These are phyloP conservation scores for Parafenestella ontariensis DNA, from an alignment of 2,329 filamentous ascomycete species.

Conservation along the genomic window DNA sequence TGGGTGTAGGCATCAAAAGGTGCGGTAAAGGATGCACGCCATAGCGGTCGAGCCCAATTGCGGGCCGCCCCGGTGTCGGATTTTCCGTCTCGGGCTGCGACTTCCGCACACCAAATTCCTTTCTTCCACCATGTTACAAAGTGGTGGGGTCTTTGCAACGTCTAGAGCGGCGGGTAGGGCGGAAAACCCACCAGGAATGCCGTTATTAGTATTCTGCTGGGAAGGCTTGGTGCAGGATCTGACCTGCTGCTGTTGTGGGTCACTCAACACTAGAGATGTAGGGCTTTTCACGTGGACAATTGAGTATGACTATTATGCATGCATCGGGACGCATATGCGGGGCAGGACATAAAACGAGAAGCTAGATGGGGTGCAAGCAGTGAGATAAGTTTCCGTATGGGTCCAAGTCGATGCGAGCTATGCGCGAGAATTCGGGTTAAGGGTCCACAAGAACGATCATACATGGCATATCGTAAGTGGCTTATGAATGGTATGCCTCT, in stretches of 20 bases:
- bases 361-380: neutral
- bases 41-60: conserved; percentile 17
- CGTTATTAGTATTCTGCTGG: neutral
- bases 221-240: neutral
- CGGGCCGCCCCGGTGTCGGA: conserved; percentile 28
- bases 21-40: conserved; percentile 1
- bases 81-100: conserved; percentile 1
- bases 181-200: neutral
- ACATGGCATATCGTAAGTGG: conserved; percentile 10
- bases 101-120: neutral
- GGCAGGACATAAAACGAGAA: neutral
- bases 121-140: neutral
- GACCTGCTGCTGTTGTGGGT: neutral
- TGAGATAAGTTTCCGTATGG: neutral
- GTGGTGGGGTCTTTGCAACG: neutral
- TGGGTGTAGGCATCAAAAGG: neutral
- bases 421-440: neutral
- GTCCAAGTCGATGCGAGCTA: neutral
- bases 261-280: neutral
- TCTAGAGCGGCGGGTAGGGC: conserved; percentile 1
- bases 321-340: neutral
- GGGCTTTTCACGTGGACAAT: conserved; percentile 7
- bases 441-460: neutral
- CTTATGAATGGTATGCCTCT: neutral
- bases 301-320: conserved; percentile 12